Base-by-base conservation (phyloP, 345 rosid genomes). In the Eucalyptus sp. region DNA sequence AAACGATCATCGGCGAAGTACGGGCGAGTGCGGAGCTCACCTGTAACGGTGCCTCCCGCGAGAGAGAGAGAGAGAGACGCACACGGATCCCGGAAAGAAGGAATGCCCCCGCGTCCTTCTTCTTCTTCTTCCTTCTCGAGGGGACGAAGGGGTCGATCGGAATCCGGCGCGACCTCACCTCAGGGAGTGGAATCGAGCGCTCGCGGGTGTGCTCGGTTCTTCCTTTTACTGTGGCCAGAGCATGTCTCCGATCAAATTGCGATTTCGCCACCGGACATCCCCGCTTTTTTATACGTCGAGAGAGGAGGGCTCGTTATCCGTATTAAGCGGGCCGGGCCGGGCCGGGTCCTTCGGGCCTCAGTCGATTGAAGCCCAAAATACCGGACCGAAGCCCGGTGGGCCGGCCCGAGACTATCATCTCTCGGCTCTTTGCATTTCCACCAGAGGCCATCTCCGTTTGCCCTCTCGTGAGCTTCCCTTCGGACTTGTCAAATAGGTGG, bases 351-450 rank as follows among this genome's bases (percentile, higher is more conserved):
- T 33, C 1, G 80, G 43, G 80, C 43, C 37, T 68, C 80, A 33
- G 43, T n/a, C 20, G 17, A n/a, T 14, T 1, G 37, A 0, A 64
- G 41, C 20, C 37, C 41, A n/a, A 14, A n/a, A 64, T 0, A 64
- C 68, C 5, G 33, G 37, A 62, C 71, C 71, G 8, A 15, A 16
- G 22, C 41, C 79, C 41, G 7, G 22, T 13, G 71, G 37, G 37
- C 71, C 71, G 71, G 71, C 71, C 71, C 71, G 18, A 64, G 15
- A 60, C 66, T 3, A 10, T 60, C 29, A 60, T 60, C 31, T 12
- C n/a, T 60, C 66, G 31, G n/a, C 68, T 29, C 15, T 12, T 62
- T 27, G 7, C 7, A 25, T 25, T 60, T n/a, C 76, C 4, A n/a
- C 41, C 22, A 16, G 11, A 16, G 79, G 41, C 11, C 41, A 16